phyloP scores from a whole-genome alignment of 345 rosid genomes.

The Punica granatum region DNA sequence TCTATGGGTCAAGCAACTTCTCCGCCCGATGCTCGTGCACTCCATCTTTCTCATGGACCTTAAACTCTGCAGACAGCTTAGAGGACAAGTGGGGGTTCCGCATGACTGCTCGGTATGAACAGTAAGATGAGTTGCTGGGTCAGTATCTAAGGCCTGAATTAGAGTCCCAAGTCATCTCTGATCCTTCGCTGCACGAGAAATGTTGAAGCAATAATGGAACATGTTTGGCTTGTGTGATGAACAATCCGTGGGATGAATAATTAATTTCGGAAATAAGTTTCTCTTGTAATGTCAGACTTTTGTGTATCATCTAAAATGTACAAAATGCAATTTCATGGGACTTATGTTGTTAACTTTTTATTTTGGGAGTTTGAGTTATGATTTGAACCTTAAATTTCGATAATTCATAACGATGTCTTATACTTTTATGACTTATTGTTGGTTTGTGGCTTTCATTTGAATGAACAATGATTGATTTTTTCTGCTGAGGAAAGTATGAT shows the following conservation, averaged over 20 bases:
- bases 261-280: neutral
- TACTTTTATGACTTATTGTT: too few relatives aligned
- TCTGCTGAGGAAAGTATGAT: too few relatives aligned
- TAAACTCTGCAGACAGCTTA: slow-evolving; percentile 82
- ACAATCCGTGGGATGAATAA: neutral
- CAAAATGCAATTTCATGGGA: too few relatives aligned
- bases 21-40: slow-evolving; percentile 99
- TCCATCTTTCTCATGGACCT: slow-evolving; percentile 88
- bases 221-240: neutral
- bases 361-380: too few relatives aligned
- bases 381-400: too few relatives aligned
- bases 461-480: too few relatives aligned
- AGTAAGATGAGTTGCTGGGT: slow-evolving; percentile 52
- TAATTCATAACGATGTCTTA: too few relatives aligned
- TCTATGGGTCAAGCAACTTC: slow-evolving; percentile 85
- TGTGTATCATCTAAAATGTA: neutral
- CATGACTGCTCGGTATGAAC: slow-evolving; percentile 78
- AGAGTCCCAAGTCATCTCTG: slow-evolving; percentile 65
- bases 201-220: neutral
- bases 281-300: neutral
- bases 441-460: too few relatives aligned
- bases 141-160: slow-evolving; percentile 62
- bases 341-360: too few relatives aligned
- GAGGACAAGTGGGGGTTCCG: slow-evolving; percentile 95
- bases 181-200: slow-evolving; percentile 62